Percentiles rank a stretch among this genome's conserved stretches.
Conservation (phyloP, 1,284 basidiomycete species). For the Neolentinus lepideus region DNA sequence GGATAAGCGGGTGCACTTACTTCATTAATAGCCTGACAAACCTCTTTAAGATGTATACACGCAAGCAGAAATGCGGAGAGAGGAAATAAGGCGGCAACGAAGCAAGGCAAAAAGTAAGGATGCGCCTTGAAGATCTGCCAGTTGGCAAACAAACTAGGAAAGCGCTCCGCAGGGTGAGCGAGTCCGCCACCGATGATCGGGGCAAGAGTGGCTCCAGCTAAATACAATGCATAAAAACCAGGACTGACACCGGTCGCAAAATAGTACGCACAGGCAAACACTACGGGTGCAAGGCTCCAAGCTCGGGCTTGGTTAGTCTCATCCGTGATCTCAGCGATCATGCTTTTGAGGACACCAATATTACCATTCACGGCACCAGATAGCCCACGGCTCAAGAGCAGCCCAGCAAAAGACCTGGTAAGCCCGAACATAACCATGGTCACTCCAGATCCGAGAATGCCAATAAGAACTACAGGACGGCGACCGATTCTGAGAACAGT, state of each 20-base stretch:
- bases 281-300: constrained; percentile 19
- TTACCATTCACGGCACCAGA: constrained; percentile 41
- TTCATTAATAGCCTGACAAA: constrained; percentile 8
- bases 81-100: constrained; percentile 20
- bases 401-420: constrained; percentile 29
- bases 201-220: constrained; percentile 29
- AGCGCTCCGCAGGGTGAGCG: constrained; percentile 30
- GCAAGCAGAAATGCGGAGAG: constrained; percentile 22
- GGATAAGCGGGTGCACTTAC: background rate
- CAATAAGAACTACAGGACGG: constrained; percentile 33
- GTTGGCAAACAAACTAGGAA: constrained; percentile 26
- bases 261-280: constrained; percentile 31
- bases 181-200: constrained; percentile 35
- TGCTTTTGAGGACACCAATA: constrained; percentile 32
- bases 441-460: constrained; percentile 32
- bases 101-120: constrained; percentile 38
- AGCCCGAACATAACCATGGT: constrained; percentile 37
- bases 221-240: constrained; percentile 28
- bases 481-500: constrained; percentile 23
- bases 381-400: constrained; percentile 31
- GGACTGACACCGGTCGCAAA: constrained; percentile 10
- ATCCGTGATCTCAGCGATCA: constrained; percentile 34
- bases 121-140: constrained; percentile 23
- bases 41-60: constrained; percentile 27
- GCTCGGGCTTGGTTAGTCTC: constrained; percentile 37